Evolutionary conservation across 1,284 basidiomycete genomes (phyloP).

Genomic region (Leucoagaricus sp.): DNA sequence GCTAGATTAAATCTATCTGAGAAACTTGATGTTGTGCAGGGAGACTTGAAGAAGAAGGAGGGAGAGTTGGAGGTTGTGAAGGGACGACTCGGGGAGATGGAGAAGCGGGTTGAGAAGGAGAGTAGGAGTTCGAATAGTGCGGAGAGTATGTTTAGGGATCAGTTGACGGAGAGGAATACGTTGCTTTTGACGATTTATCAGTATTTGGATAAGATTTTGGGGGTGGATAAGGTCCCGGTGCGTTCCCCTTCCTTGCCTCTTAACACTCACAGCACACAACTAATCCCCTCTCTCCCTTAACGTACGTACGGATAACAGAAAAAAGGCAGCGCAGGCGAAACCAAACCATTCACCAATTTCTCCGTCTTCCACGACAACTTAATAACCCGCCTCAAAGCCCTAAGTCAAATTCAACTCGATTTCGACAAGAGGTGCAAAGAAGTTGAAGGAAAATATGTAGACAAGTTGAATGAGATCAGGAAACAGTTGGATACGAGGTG

Average conservation of each 20-base stretch:
- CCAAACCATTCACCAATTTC: conserved; percentile 93
- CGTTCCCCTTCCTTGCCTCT: neutral
- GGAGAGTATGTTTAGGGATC: conserved; percentile 85
- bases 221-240: conserved; percentile 82
- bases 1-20: conserved; percentile 81
- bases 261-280: too few species aligned
- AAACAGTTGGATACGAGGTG: conserved; percentile 88
- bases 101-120: conserved; percentile 82
- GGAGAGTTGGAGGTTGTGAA: conserved; percentile 60
- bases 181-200: conserved; percentile 91
- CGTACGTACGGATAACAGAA: too few species aligned
- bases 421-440: conserved; percentile 90
- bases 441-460: conserved; percentile 69
- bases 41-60: conserved; percentile 64
- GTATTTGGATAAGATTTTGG: conserved; percentile 93
- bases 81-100: conserved; percentile 71
- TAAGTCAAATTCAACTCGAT: conserved; percentile 81
- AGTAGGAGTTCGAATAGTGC: conserved; percentile 72
- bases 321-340: conserved; percentile 73
- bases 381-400: conserved; percentile 81
- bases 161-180: conserved; percentile 91
- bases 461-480: conserved; percentile 78
- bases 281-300: neutral
- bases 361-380: conserved; percentile 93
- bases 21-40: conserved; percentile 77